A percentile compares a stretch with the other conserved stretches of the same genome.
These are phyloP conservation scores for Thielaviopsis euricoi DNA, from an alignment of 2,329 filamentous ascomycete genomes.

Conservation along the genomic window DNA sequence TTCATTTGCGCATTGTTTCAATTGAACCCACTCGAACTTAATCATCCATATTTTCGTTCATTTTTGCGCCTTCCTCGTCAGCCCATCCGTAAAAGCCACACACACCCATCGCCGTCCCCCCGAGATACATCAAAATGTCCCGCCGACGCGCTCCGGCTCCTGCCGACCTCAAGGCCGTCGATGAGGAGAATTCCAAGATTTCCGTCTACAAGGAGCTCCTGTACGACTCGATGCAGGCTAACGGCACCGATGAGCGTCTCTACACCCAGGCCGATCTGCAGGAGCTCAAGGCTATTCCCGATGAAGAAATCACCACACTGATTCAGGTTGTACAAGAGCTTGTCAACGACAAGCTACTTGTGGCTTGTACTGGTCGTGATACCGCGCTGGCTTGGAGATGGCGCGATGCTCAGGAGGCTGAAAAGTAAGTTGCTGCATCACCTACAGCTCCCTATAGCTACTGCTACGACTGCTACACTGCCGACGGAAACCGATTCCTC, in stretches of 20 bases:
- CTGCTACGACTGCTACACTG: background rate
- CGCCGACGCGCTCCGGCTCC: constrained; percentile 2
- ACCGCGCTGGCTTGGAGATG: constrained; percentile 38
- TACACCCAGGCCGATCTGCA: constrained; percentile 44
- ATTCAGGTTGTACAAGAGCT: constrained; percentile 39
- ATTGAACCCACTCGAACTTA: background rate
- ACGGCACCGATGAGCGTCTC: constrained; percentile 28
- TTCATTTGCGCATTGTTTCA: background rate
- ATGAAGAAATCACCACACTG: constrained; percentile 37
- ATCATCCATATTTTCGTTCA: background rate
- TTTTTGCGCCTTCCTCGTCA: background rate
- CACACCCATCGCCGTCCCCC: background rate
- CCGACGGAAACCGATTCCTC: background rate
- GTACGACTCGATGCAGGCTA: constrained; percentile 37
- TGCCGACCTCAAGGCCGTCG: constrained; percentile 7
- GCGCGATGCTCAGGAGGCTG: constrained; percentile 41
- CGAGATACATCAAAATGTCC: constrained; percentile 4
- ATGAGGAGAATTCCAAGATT: constrained; percentile 23
- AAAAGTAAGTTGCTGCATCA: constrained; percentile 30
- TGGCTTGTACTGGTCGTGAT: constrained; percentile 27
- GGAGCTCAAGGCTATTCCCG: constrained; percentile 39
- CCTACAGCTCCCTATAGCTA: no score
- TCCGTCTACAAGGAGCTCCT: constrained; percentile 37
- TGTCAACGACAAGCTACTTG: constrained; percentile 43
- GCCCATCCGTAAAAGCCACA: background rate